Conservation (phyloP, 1,139 yeast genomes). For the Taphrina sp. region DNA sequence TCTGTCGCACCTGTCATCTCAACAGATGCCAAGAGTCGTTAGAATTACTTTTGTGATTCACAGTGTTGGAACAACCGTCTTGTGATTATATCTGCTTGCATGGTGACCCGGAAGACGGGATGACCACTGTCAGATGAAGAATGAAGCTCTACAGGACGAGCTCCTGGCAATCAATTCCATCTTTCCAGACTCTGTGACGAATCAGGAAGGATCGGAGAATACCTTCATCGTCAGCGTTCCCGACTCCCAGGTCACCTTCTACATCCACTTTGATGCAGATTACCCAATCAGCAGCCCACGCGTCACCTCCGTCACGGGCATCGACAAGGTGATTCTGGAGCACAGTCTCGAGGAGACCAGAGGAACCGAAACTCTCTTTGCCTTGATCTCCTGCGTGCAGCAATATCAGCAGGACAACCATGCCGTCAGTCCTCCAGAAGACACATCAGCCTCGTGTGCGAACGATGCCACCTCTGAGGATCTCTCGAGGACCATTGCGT, state of each 20-base stretch:
- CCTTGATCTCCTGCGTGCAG: slow-evolving; percentile 8
- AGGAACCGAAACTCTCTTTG: slow-evolving; percentile 15
- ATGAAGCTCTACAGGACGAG: slow-evolving; percentile 13
- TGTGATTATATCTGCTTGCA: too few species aligned
- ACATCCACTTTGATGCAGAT: slow-evolving; percentile 5
- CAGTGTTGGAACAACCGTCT: too few species aligned
- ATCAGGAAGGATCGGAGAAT: slow-evolving; percentile 3
- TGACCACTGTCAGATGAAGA: too few species aligned
- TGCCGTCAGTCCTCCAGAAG: too few species aligned
- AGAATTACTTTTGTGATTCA: too few species aligned
- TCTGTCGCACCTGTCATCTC: too few species aligned
- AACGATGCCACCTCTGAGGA: too few species aligned
- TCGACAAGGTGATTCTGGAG: slow-evolving; percentile 2
- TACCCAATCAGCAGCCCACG: slow-evolving; percentile 7
- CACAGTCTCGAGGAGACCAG: background rate
- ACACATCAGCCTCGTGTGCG: background rate
- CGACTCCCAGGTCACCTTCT: background rate
- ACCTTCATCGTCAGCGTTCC: slow-evolving; percentile 7
- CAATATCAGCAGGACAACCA: too few species aligned
- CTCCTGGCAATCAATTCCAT: slow-evolving; percentile 22
- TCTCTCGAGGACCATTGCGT: background rate
- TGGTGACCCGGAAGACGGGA: too few species aligned
- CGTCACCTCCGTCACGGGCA: slow-evolving; percentile 4
- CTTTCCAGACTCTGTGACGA: slow-evolving; percentile 8
- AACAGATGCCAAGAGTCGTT: too few species aligned